Base-by-base conservation (phyloP, 75 land plant genomes). In the Selaginella moellendorffii region DNA sequence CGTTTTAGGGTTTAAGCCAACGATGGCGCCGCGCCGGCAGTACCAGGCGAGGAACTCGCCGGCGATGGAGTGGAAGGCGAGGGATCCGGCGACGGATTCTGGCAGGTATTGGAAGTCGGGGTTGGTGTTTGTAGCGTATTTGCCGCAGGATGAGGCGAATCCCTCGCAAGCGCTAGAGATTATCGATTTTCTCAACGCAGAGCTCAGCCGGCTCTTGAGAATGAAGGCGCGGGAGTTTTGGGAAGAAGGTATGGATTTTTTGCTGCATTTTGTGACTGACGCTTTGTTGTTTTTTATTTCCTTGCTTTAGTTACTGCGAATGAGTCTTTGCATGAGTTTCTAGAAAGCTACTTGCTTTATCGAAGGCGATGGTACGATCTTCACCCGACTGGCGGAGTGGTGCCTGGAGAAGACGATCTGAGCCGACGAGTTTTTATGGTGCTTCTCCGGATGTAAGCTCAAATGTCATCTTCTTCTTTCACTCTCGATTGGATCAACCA, bases 331-430 rank as follows among this genome's bases (percentile, higher is more conserved):
- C 75, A 78, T 61, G 77, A 70, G 30, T 93, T 85, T 63, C 65
- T 93, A 63, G 96, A 89, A 76, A 93, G 87, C 75, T 93, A 80
- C 67, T 76, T 93, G 52, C 82, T 83, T 64, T 89, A 81, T 64
- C 77, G 90, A 69, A 79, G 78, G 31, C 75, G 98, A 69, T 93
- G 98, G 96, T 93, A 85, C 75, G 92, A 87, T 63, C 61, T 54
- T 21, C 26, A 25, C 31, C 29, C 21, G 18, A 66, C 69, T 24
- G 81, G 82, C 51, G 95, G 84, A n/a, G 79, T 88, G 19, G 72
- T 88, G 62, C 89, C 85, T 72, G 97, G 96, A 29, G 97, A 92
- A 63, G 18, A 66, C 52, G 96, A 88, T 24, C 75, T 92, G n/a
- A 77, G 77, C 68, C 81, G 90, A n/a, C 84, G 86, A 20, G 86